Evolutionary conservation across 163 green algal species (phyloP), one percentile per base, ranked within the genome.

Genomic region (Scenedesmus sp.): DNA sequence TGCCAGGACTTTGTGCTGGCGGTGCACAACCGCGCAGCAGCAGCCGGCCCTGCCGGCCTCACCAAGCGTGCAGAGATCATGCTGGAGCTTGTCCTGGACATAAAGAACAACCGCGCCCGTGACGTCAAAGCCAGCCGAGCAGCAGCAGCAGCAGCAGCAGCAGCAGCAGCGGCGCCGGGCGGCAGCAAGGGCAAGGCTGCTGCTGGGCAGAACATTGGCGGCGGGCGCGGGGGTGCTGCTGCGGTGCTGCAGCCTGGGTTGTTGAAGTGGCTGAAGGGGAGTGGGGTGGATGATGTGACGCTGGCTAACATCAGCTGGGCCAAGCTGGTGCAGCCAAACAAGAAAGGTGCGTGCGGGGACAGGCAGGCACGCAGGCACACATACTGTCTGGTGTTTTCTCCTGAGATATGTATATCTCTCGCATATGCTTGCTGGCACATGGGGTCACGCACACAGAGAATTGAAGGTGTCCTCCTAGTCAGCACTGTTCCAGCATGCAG

Each of bases 101-200:
- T 99, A 64, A 99, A 99, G 93, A 99, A 99, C 95, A 99, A 99
- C 93, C 93, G 94, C 92, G 74, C 86, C 12, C 76, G 88, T 76
- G 90, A 88, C 7, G 88, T 82, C 10, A 92, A 92, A 34, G 82
- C 73, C 34, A 26, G 73, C 57, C 67, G 55, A 23, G 52, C 84
- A 13, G 74, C 87, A 57, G 88, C 79, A 0, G 87, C 74, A 7
- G 77, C 56, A 88, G 87, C 73, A 3, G 86, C 86, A 46, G 70
- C 76, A 1, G 86, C 82, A 57, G 64, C 46, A 12, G 59, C 23
- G 34, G 0, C 34, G 34, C 34, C 16, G 3, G 67, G 23, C 20
- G 82, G 88, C 54, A 56, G 73, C 62, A 88, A 92, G 87, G 59
- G 62, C 23, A 74, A 62, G 13, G 56, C 16, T 23, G 73, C 54